These are phyloP conservation scores for Rhizopus arrhizus DNA, from an alignment of 371 early-diverging fungal species.

Conservation along the genomic window DNA sequence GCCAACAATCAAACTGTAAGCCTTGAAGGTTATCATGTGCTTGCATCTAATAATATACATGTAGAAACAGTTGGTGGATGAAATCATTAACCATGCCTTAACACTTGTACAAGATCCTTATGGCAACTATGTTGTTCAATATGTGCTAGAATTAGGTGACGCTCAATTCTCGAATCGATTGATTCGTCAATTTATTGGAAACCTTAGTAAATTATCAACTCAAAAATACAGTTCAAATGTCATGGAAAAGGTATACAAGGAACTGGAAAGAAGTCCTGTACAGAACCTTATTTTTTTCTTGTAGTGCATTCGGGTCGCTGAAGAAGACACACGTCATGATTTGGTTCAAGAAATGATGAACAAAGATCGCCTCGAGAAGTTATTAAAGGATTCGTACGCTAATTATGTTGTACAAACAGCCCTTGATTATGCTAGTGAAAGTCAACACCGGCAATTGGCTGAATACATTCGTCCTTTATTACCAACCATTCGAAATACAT, in stretches of 20 bases:
- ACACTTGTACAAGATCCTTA: slow-evolving; percentile 91
- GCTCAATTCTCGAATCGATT: slow-evolving; percentile 68
- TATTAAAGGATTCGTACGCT: slow-evolving; percentile 85
- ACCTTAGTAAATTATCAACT: slow-evolving; percentile 73
- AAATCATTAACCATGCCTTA: slow-evolving; percentile 77
- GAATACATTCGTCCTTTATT: slow-evolving; percentile 79
- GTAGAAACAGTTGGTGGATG: slow-evolving; percentile 70
- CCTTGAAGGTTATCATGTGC: too few relatives aligned
- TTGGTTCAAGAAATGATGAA: slow-evolving; percentile 79
- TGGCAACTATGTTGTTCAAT: slow-evolving; percentile 98
- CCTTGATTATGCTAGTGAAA: slow-evolving; percentile 78
- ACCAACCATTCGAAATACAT: slow-evolving; percentile 79
- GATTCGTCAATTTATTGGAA: slow-evolving; percentile 76
- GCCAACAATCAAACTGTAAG: slow-evolving; percentile 66
- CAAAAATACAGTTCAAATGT: slow-evolving; percentile 95
- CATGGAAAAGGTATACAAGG: slow-evolving; percentile 73
- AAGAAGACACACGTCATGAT: slow-evolving; percentile 64
- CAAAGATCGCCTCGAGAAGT: slow-evolving; percentile 66
- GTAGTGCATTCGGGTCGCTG: slow-evolving; percentile 84
- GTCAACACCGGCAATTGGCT: slow-evolving; percentile 70
- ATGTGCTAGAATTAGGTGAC: slow-evolving; percentile 85
- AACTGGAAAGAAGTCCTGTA: background rate
- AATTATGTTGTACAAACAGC: slow-evolving; percentile 95
- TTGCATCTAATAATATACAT: background rate
- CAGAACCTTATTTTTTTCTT: background rate